phyloP scores from a whole-genome alignment of 805 yeast species.

The Suhomyces canberraensis region DNA sequence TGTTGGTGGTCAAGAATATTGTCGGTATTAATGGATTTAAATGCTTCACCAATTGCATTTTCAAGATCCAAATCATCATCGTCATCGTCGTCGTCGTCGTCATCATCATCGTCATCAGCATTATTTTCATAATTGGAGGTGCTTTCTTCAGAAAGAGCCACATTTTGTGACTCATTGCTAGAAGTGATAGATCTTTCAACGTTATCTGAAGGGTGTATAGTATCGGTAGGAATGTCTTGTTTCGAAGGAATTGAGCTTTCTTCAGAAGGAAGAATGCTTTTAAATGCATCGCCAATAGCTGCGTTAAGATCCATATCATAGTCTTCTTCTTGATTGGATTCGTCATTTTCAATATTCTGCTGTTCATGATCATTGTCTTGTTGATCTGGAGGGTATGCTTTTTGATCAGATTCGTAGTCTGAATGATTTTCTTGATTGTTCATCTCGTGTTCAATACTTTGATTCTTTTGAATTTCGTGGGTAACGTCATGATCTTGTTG shows the following conservation, averaged over 20 bases:
- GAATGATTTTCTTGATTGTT: too few species aligned
- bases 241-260: not conserved
- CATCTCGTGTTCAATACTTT: too few species aligned
- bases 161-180: not conserved
- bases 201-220: not conserved
- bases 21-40: conserved; percentile 6
- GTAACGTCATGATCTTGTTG: too few species aligned
- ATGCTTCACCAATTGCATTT: conserved; percentile 17
- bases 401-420: too few species aligned
- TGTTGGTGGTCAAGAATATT: not conserved
- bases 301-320: conserved; percentile 14
- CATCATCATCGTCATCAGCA: too few species aligned
- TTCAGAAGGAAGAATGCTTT: conserved; percentile 6
- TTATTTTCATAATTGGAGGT: not conserved
- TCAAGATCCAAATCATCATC: conserved; percentile 12
- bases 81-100: conserved; percentile 3
- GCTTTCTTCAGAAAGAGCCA: not conserved
- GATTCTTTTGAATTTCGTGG: too few species aligned
- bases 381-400: too few species aligned
- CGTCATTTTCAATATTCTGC: too few species aligned
- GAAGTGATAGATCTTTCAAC: not conserved
- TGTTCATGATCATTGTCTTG: too few species aligned
- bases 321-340: too few species aligned
- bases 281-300: conserved; percentile 16
- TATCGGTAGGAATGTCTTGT: not conserved